These are phyloP conservation scores for Meyerozyma smithsonii DNA, from an alignment of 1,139 yeast species.

Conservation along the genomic window DNA sequence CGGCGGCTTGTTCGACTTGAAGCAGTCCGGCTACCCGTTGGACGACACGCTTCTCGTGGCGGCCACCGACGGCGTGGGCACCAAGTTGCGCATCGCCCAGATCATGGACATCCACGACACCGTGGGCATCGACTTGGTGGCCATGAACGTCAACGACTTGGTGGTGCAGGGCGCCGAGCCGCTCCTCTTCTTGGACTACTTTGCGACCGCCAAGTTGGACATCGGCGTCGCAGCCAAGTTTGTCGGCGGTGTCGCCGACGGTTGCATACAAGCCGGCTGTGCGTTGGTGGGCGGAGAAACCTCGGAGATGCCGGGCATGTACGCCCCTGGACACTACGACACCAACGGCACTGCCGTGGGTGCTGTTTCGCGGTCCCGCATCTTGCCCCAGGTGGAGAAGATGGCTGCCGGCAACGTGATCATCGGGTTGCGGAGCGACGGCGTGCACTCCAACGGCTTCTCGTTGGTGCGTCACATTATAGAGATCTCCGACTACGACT, in stretches of 20 bases:
- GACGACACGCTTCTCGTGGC: conserved; percentile 83
- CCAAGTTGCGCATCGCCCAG: conserved; percentile 93
- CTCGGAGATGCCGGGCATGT: conserved; percentile 99
- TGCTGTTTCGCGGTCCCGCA: conserved; percentile 78
- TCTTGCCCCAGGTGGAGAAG: conserved; percentile 63
- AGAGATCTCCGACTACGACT: conserved; percentile 58
- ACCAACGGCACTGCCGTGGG: conserved; percentile 98
- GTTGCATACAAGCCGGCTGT: conserved; percentile 93
- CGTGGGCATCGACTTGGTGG: conserved; percentile 97
- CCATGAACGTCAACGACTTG: conserved; percentile 97
- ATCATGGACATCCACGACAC: conserved; percentile 84
- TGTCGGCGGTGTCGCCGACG: conserved; percentile 94
- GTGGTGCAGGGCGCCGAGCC: conserved; percentile 99
- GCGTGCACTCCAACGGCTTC: conserved; percentile 95
- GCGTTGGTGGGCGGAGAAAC: conserved; percentile 99
- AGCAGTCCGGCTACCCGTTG: conserved; percentile 74
- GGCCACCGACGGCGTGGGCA: conserved; percentile 99
- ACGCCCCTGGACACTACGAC: conserved; percentile 91
- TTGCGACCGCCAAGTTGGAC: conserved; percentile 91
- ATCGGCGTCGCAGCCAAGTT: conserved; percentile 80
- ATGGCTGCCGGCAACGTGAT: conserved; percentile 80
- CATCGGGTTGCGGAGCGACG: conserved; percentile 84
- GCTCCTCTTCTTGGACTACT: conserved; percentile 89
- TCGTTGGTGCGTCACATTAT: conserved; percentile 94
- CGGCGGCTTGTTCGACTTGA: conserved; percentile 92